Base-by-base conservation (phyloP, 2,329 filamentous ascomycete species). In the Diplocarpon rosae region DNA sequence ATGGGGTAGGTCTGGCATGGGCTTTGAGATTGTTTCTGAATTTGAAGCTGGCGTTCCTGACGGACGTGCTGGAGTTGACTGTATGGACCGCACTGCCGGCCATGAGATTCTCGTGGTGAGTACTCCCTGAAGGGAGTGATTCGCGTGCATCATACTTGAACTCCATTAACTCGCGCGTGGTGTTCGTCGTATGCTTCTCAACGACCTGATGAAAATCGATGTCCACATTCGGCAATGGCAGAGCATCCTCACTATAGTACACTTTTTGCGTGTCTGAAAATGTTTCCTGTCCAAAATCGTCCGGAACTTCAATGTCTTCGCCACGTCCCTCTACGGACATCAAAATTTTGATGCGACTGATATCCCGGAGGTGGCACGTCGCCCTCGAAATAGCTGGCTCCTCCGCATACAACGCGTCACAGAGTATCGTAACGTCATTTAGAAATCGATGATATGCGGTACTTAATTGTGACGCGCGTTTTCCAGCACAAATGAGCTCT, bases 401-500 rank as follows among this genome's bases (percentile, higher is more conserved):
- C n/a, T n/a, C n/a, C n/a, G n/a, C n/a, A n/a, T n/a, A n/a, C n/a
- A n/a, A n/a, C n/a, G n/a, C n/a, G n/a, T n/a, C n/a, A n/a, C n/a
- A n/a, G n/a, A n/a, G n/a, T n/a, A n/a, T n/a, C n/a, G n/a, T n/a
- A n/a, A n/a, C n/a, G n/a, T n/a, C n/a, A n/a, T n/a, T n/a, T n/a
- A n/a, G n/a, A n/a, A n/a, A n/a, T n/a, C n/a, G n/a, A n/a, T n/a
- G n/a, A n/a, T n/a, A n/a, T n/a, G n/a, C n/a, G n/a, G n/a, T n/a
- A n/a, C n/a, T n/a, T n/a, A n/a, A n/a, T n/a, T n/a, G 52, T 3
- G 52, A 55, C 4, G 48, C 47, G 42, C 51, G 47, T 48, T 56
- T 56, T 42, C 51, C 51, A 33, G 45, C 45, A 42, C 47, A 56
- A 16, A 57, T 52, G 12, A 57, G 37, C 17, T 57, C 52, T 20